Conservation (phyloP, 2,329 filamentous ascomycete species). For the Herpotrichia juniperi region DNA sequence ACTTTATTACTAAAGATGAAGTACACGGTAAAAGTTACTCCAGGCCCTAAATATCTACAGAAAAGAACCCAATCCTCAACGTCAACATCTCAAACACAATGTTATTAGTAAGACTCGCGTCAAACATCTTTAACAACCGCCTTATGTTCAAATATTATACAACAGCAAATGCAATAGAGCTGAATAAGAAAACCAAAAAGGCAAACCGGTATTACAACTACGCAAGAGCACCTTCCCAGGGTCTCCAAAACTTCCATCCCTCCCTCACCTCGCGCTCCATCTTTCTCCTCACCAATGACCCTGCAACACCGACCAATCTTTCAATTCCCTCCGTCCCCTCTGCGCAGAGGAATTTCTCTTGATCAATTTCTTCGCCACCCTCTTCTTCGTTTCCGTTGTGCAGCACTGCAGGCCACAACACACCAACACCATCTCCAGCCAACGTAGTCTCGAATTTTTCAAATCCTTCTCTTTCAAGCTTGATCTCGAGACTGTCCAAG, state of each 20-base stretch:
- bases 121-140: background rate
- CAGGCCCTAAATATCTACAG: background rate
- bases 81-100: background rate
- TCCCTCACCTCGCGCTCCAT: slow-evolving; percentile 40
- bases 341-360: slow-evolving; percentile 85
- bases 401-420: slow-evolving; percentile 90
- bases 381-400: slow-evolving; percentile 82
- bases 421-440: slow-evolving; percentile 90
- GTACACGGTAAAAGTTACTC: background rate
- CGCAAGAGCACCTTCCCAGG: slow-evolving; percentile 30
- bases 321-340: slow-evolving; percentile 87
- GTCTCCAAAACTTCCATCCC: slow-evolving; percentile 50
- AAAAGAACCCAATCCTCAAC: background rate
- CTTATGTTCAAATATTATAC: background rate
- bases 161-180: background rate
- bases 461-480: slow-evolving; percentile 68
- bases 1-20: background rate
- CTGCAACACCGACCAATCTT: slow-evolving; percentile 75
- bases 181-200: background rate
- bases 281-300: slow-evolving; percentile 21
- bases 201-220: background rate
- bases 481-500: slow-evolving; percentile 67
- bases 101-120: background rate
- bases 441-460: slow-evolving; percentile 86
- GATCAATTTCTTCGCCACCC: slow-evolving; percentile 89